Base-by-base conservation (phyloP, 2,329 filamentous ascomycete genomes). In the Aspergillus cejpii region DNA sequence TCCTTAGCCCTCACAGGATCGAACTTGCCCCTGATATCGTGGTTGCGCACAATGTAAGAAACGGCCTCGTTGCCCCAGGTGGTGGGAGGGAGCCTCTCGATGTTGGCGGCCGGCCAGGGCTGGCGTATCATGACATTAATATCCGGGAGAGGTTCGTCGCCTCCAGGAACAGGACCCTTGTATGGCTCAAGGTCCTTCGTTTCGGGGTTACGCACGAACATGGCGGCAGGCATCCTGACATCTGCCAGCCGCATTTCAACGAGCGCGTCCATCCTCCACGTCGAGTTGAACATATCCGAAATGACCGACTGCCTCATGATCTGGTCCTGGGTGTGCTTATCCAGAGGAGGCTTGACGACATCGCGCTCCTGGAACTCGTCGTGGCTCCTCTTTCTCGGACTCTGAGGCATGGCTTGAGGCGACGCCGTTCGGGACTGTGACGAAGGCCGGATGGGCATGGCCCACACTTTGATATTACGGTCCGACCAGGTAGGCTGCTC, bases 1-100 rank as follows among this genome's bases (percentile, higher is more conserved):
- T 70, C 73, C 49, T 70, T 74, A 0, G 89, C 91, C 45, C 74
- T 79, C 38, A 76, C 62, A 0, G 79, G 70, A 48, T 87, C 75
- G 59, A 98, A 96, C 58, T 84, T 91, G 41, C 92, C 92, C 43
- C 92, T 80, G 43, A 84, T 77, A 28, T 82, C 74, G 50, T 88
- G 80, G 43, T 80, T 81, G 55, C 87, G 86, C 60, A 94, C 77
- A 46, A 98, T 83, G 65, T 98, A 98, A 46, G 85, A 94, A 55
- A 96, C 72, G 5, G 87, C 83, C 37, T 83, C 80, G 21, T 73
- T 71, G 1, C 79, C 79, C 4, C 83, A 84, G 15, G 73, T 69
- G 0, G 87, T 86, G 0, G 73, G 74, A 0, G 92, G 92, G 2
- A 97, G 74, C 11, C 65, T 68, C 12, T 76, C 62, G 8, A 89